Percentiles rank a stretch among this genome's conserved stretches.
Conservation (phyloP, 2,329 filamentous ascomycete species). For the Trichoderma guizhouense region DNA sequence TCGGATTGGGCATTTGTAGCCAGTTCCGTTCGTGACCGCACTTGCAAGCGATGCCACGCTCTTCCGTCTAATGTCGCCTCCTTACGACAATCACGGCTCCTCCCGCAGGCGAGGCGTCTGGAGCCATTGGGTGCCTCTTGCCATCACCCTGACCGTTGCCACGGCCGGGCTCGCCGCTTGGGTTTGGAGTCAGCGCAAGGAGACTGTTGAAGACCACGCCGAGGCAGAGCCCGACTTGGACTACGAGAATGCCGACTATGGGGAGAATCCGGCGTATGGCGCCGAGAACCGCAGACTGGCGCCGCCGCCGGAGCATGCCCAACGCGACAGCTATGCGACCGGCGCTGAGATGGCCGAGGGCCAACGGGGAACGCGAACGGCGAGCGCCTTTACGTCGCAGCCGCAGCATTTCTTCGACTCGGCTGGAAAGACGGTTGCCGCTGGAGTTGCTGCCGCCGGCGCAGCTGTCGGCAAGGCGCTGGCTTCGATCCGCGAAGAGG, state of each 20-base stretch:
- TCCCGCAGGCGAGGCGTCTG: conserved; percentile 62
- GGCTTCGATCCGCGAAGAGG: conserved; percentile 79
- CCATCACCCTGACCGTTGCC: conserved; percentile 81
- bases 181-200: conserved; percentile 86
- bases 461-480: conserved; percentile 79
- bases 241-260: conserved; percentile 48
- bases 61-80: conserved; percentile 52
- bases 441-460: conserved; percentile 78
- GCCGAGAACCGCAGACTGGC: conserved; percentile 35
- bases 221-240: conserved; percentile 51
- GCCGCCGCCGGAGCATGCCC: conserved; percentile 4
- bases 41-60: conserved; percentile 35
- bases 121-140: conserved; percentile 86
- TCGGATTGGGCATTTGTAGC: not conserved
- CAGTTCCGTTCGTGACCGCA: not conserved
- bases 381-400: conserved; percentile 78
- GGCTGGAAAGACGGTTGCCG: conserved; percentile 75
- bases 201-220: conserved; percentile 68
- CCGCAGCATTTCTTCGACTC: conserved; percentile 56
- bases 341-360: not conserved
- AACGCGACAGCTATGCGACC: conserved; percentile 41
- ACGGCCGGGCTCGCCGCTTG: conserved; percentile 83
- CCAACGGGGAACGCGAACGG: conserved; percentile 73
- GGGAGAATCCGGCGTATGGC: conserved; percentile 51
- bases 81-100: conserved; percentile 58